These are phyloP conservation scores for Trypanosoma conorhini DNA, from an alignment of 208 protist genomes.

Conservation along the genomic window DNA sequence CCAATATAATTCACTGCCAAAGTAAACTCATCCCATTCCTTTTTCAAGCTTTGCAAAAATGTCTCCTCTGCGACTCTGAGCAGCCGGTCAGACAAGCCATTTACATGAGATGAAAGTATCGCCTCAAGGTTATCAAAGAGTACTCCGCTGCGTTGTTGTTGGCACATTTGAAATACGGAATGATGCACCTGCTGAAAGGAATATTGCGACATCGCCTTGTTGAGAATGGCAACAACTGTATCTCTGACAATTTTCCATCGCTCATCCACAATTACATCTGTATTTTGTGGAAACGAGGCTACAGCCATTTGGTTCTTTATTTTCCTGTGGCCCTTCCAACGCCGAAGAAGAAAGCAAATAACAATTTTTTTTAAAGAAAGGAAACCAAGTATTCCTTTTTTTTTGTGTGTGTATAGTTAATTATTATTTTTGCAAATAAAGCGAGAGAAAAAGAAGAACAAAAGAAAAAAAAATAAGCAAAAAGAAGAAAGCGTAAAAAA, in stretches of 20 bases:
- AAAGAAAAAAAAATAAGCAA: too few relatives aligned
- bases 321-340: neutral
- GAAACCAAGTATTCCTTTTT: too few relatives aligned
- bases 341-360: neutral
- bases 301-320: too few relatives aligned
- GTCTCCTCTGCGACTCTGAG: conserved; percentile 8
- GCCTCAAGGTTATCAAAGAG: conserved; percentile 49
- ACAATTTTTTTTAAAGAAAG: too few relatives aligned
- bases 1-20: conserved; percentile 46
- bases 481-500: too few relatives aligned
- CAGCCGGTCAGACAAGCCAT: conserved; percentile 33
- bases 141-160: conserved; percentile 36
- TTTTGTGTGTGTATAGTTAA: too few relatives aligned
- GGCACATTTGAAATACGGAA: conserved; percentile 71
- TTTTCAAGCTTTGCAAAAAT: conserved; percentile 46
- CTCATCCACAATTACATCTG: conserved; percentile 15
- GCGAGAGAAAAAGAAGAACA: too few relatives aligned
- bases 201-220: conserved; percentile 40
- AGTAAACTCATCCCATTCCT: conserved; percentile 54
- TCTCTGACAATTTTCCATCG: conserved; percentile 70
- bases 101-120: conserved; percentile 38
- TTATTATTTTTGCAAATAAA: too few relatives aligned
- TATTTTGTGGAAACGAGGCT: neutral
- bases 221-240: conserved; percentile 50
- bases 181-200: conserved; percentile 85